phyloP scores from a whole-genome alignment of 1,284 basidiomycete species.

The Sphagnurus paluster region DNA sequence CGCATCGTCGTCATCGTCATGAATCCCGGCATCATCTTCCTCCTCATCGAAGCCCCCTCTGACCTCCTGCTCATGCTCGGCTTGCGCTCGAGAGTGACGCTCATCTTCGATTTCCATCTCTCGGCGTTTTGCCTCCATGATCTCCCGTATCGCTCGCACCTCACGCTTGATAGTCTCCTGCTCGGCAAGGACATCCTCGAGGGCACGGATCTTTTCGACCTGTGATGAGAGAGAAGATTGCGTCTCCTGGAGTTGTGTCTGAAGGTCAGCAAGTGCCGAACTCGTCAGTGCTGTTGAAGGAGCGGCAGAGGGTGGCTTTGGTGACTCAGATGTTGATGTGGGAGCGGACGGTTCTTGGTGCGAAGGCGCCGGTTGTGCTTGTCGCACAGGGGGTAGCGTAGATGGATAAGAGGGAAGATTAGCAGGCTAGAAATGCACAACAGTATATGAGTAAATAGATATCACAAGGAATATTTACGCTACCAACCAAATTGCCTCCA shows the following conservation, averaged over 20 bases:
- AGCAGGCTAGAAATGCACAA: constrained; percentile 43
- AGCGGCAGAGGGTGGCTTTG: constrained; percentile 26
- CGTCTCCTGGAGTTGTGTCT: constrained; percentile 84
- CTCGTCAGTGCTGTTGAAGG: constrained; percentile 31
- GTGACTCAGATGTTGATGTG: constrained; percentile 39
- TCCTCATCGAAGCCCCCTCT: constrained; percentile 36
- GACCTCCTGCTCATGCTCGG: constrained; percentile 31
- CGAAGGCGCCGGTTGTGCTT: constrained; percentile 22
- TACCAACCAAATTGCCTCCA: constrained; percentile 76
- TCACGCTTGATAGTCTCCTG: constrained; percentile 87
- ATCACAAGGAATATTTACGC: constrained; percentile 4
- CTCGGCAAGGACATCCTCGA: constrained; percentile 85
- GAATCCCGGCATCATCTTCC: constrained; percentile 35
- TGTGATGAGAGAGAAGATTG: constrained; percentile 80
- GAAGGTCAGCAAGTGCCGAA: constrained; percentile 61
- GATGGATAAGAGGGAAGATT: constrained; percentile 62
- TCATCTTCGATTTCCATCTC: constrained; percentile 17
- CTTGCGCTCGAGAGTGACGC: constrained; percentile 6
- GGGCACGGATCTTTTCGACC: constrained; percentile 81
- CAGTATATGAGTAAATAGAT: constrained; percentile 1
- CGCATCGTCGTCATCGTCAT: constrained; percentile 57
- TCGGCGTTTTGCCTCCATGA: constrained; percentile 48
- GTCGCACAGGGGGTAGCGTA: constrained; percentile 62
- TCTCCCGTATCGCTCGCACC: constrained; percentile 67
- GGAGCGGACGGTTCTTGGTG: constrained; percentile 19